phyloP scores from a whole-genome alignment of 768 basidiomycete genomes.

The Boletus pseudopeckii region DNA sequence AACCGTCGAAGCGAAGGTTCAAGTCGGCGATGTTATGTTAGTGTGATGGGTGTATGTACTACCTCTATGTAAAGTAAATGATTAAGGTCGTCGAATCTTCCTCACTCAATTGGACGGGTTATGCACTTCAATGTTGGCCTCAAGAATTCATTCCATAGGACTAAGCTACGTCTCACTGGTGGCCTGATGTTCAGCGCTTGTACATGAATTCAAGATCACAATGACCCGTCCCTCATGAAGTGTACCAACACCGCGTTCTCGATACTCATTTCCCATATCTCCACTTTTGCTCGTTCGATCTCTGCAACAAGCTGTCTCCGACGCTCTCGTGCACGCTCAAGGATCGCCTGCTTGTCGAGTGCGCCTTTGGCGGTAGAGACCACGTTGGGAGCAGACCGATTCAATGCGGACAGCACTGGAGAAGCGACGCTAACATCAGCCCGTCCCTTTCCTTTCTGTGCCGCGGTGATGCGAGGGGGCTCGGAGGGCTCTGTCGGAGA shows the following conservation, averaged over 20 bases:
- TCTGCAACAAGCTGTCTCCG: slow-evolving; percentile 50
- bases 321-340: slow-evolving; percentile 53
- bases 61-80: slow-evolving; percentile 13
- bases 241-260: slow-evolving; percentile 63
- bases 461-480: not conserved
- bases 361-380: slow-evolving; percentile 1
- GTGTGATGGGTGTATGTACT: slow-evolving; percentile 18
- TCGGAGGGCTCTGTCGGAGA: not conserved
- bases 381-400: not conserved
- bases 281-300: slow-evolving; percentile 57
- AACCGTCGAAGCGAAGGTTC: slow-evolving; percentile 11
- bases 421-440: not conserved
- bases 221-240: slow-evolving; percentile 35
- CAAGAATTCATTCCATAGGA: not conserved
- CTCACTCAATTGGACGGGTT: not conserved
- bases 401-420: not conserved
- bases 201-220: not conserved
- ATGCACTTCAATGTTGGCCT: not conserved
- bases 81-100: not conserved
- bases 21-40: slow-evolving; percentile 12
- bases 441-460: slow-evolving; percentile 20
- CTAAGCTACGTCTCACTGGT: no score
- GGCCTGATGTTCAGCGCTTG: no score
- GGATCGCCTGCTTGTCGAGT: slow-evolving; percentile 40
- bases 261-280: slow-evolving; percentile 71